Evolutionary conservation across 1,139 yeast genomes (phyloP), one percentile per base, ranked within the genome.

Genomic region (Spathaspora sp.): DNA sequence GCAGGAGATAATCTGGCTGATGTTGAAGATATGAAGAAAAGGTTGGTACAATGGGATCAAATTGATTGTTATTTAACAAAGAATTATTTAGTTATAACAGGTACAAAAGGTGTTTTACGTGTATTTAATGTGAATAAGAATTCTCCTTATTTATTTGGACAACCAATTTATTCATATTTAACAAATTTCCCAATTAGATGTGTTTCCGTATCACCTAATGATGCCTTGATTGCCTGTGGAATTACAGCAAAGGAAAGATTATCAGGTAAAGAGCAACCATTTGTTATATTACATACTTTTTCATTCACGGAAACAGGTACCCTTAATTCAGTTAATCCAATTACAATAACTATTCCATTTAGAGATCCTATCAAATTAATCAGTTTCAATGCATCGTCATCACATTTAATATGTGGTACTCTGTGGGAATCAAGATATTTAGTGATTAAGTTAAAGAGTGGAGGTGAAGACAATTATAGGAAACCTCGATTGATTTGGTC

Each of bases 141-240:
- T 8, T 53, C 64, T 1, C 57, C 63, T 1, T 66, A 67, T 47
- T 62, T 56, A 27, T 43, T 72, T 43, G 96, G 96, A 3, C 72
- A 73, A 49, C 82, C 86, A 1, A 70, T 89, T 1, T 89, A 86
- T 63, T 80, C 88, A 0, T 82, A 87, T 58, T 69, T 77, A 38
- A 83, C 91, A 25, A 80, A 79, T 50, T 87, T 87, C 62, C 91
- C 95, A 1, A 85, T 90, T 31, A 67, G 95, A 48, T 89, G 96
- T 57, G 73, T 89, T 47, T 84, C 89, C 16, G 72, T 89, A 1
- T 80, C 95, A 7, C 80, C 83, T 0, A 72, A 77, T 51, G 89
- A 86, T 33, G 70, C 76, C 9, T 70, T 84, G 37, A 71, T 90
- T 9, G 95, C 95, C 1, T 81, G 90, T 55, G 95, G 96, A 0